Evolutionary conservation across 371 early-diverging fungal species (phyloP).

Genomic region (Syncephalastrum monosporum): DNA sequence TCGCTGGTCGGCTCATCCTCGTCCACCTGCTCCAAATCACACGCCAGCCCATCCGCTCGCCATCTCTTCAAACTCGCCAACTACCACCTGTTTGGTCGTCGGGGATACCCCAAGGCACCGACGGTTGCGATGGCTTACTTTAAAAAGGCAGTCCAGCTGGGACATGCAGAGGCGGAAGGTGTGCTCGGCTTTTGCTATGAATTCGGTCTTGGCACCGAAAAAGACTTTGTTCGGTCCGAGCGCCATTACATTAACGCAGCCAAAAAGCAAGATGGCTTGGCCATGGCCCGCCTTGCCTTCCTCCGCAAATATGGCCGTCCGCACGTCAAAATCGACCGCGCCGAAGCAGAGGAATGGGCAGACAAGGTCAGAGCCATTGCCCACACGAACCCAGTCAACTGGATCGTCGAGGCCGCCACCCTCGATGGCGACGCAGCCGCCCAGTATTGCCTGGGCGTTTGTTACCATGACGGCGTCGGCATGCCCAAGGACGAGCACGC

Average conservation of each 20-base stretch:
- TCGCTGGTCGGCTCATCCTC: too few relatives aligned
- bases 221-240: conserved; percentile 61
- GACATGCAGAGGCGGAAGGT: conserved; percentile 48
- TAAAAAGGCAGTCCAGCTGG: conserved; percentile 36
- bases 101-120: conserved; percentile 38
- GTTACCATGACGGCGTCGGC: conserved; percentile 74
- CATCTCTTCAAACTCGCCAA: conserved; percentile 46
- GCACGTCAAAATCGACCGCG: conserved; percentile 66
- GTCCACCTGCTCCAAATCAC: neutral
- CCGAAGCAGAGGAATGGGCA: conserved; percentile 70
- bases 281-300: conserved; percentile 65
- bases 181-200: conserved; percentile 75
- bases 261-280: conserved; percentile 50
- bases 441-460: conserved; percentile 67
- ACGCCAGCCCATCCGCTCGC: conserved; percentile 5
- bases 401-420: conserved; percentile 24
- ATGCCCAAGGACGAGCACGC: conserved; percentile 48
- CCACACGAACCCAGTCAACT: conserved; percentile 14
- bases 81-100: conserved; percentile 59
- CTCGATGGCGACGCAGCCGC: conserved; percentile 40
- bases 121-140: conserved; percentile 44
- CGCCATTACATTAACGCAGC: conserved; percentile 51
- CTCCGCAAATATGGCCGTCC: conserved; percentile 81
- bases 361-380: conserved; percentile 22
- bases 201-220: conserved; percentile 70